phyloP scores from a whole-genome alignment of 805 yeast genomes.

The Metschnikowia reukaufii region DNA sequence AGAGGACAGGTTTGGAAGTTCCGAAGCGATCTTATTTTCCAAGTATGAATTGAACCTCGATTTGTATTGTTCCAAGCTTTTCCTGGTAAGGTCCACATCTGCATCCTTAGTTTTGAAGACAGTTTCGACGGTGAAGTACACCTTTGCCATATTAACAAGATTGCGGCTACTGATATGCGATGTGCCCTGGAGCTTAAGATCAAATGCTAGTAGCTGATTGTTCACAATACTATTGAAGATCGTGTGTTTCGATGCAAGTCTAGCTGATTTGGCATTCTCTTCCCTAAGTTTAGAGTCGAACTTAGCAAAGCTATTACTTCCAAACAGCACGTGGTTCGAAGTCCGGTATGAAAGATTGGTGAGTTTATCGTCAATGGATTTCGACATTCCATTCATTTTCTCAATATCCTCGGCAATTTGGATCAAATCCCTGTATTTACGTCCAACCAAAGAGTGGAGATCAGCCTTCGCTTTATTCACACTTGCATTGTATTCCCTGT shows the following conservation, averaged over 20 bases:
- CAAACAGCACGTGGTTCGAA: constrained; percentile 30
- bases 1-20: constrained; percentile 17
- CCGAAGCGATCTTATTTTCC: constrained; percentile 27
- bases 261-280: constrained; percentile 20
- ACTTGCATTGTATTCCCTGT: constrained; percentile 27
- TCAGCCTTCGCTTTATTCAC: constrained; percentile 32
- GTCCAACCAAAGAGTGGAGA: constrained; percentile 39
- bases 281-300: constrained; percentile 24
- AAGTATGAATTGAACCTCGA: constrained; percentile 25
- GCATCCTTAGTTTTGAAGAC: constrained; percentile 23
- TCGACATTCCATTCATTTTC: constrained; percentile 27
- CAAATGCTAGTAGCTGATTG: constrained; percentile 30
- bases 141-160: constrained; percentile 33
- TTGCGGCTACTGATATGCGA: constrained; percentile 25
- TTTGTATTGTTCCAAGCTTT: constrained; percentile 24
- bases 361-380: constrained; percentile 25
- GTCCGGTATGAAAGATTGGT: constrained; percentile 33
- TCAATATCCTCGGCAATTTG: constrained; percentile 45
- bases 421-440: constrained; percentile 43
- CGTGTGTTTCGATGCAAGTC: constrained; percentile 22
- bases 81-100: constrained; percentile 13
- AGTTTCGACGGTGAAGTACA: constrained; percentile 32
- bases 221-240: constrained; percentile 32
- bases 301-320: constrained; percentile 18
- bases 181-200: constrained; percentile 24